phyloP scores from a whole-genome alignment of 176 grass and related monocot genomes.

The Oryza nivara region DNA sequence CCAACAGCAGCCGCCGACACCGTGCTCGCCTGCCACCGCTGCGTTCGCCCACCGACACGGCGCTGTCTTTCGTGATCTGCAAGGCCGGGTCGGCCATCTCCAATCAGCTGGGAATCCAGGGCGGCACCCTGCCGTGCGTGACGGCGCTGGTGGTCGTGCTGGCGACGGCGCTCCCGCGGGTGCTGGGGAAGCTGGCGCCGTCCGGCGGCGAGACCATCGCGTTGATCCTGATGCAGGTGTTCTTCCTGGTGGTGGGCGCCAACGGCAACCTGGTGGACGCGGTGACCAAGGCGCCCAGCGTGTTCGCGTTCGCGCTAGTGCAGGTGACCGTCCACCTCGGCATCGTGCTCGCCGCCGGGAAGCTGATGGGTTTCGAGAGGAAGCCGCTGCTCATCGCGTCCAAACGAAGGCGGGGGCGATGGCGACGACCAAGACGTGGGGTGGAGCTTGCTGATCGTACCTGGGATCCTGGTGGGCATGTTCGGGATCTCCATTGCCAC shows the following conservation, averaged over 20 bases:
- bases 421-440: slow-evolving; percentile 71
- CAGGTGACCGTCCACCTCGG: slow-evolving; percentile 81
- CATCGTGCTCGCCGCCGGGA: slow-evolving; percentile 59
- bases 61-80: slow-evolving; percentile 80
- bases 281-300: slow-evolving; percentile 70
- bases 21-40: no score
- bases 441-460: slow-evolving; percentile 82
- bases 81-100: slow-evolving; percentile 59
- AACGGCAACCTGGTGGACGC: slow-evolving; percentile 85
- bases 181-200: slow-evolving; percentile 59
- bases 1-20: no score
- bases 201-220: slow-evolving; percentile 68
- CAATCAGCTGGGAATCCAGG: slow-evolving; percentile 48
- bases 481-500: slow-evolving; percentile 81
- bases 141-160: slow-evolving; percentile 72
- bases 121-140: slow-evolving; percentile 68
- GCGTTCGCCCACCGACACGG: not conserved
- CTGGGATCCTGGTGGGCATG: slow-evolving; percentile 76
- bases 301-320: slow-evolving; percentile 70
- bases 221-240: slow-evolving; percentile 95
- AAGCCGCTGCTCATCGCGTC: slow-evolving; percentile 80
- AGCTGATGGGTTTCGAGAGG: slow-evolving; percentile 46
- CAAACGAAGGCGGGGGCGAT: slow-evolving; percentile 80
- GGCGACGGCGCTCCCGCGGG: slow-evolving; percentile 73
- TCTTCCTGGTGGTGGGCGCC: slow-evolving; percentile 79